A percentile compares a stretch with the other conserved stretches of the same genome.
phyloP scores from a whole-genome alignment of 345 rosid species.

The Acer saccharum region DNA sequence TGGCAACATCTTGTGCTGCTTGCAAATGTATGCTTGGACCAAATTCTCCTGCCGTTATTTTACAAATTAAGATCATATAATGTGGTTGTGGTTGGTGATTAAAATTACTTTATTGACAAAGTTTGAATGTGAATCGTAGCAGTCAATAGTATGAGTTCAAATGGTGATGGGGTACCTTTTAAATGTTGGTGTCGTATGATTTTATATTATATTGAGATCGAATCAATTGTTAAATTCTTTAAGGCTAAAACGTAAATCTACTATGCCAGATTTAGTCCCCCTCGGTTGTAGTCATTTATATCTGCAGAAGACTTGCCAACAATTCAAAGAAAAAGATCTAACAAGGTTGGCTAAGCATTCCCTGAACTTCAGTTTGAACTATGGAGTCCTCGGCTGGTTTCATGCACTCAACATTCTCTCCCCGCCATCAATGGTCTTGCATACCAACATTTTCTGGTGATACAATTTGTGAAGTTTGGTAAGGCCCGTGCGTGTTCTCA shows the following conservation, averaged over 20 bases:
- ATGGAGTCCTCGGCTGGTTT: background rate
- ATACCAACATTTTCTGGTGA: background rate
- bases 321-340: background rate
- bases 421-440: background rate
- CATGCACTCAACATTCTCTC: background rate
- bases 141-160: background rate
- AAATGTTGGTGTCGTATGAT: background rate
- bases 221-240: background rate
- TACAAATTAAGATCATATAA: background rate
- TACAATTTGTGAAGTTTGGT: background rate
- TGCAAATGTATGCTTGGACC: background rate
- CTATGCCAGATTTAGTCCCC: background rate
- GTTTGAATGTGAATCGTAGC: background rate
- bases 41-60: background rate
- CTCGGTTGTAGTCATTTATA: background rate
- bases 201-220: background rate
- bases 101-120: background rate
- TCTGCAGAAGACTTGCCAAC: background rate
- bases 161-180: background rate
- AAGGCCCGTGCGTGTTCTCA: background rate
- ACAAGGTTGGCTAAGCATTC: background rate
- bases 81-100: background rate
- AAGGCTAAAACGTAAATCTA: background rate
- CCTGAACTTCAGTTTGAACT: background rate
- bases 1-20: background rate